Evolutionary conservation across 305 asterid species (phyloP), one percentile per base, ranked within the genome.

Genomic region (Fraxinus latifolia): DNA sequence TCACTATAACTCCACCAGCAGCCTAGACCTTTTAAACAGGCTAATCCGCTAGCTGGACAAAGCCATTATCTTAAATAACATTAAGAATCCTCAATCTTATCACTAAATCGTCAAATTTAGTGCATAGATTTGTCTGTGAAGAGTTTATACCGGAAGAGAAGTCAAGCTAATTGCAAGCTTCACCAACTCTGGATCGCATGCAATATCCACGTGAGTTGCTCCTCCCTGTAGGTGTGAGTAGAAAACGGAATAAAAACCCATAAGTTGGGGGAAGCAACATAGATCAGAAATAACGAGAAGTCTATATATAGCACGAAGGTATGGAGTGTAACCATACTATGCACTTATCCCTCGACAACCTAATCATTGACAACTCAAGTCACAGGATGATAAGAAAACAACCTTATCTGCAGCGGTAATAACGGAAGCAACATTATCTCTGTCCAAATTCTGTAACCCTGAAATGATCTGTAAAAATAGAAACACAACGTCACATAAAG

Each of bases 391-490:
- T 33, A 36, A 29, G n/a, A 74, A 11, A 72, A 31, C 34, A 75
- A 94, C 97, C 96, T 95, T 95, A 84, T 95, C 97, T 60, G 98
- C 97, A 85, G 97, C 97, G 79, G 92, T 92, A 82, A 95, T 94
- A 84, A 95, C 97, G 36, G 96, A 90, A 84, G 97, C 92, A 17
- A 95, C 96, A 84, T 91, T 93, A 71, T 90, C 92, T 83, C 87
- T 91, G 89, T 93, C 90, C 77, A 93, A 87, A 90, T 95, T 95
- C 74, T 83, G 96, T 90, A 95, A 86, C 23, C 98, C 96, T 12
- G 98, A 87, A 17, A 95, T 95, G 47, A 95, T 93, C 97, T 95
- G 91, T 75, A 77, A n/a, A 53, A 53, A 4, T 4, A 77, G 74
- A 67, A 60, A 53, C 15, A 82, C 8, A 36, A 71, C 68, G 23